Percentiles rank a stretch among this genome's conserved stretches.
Evolutionary conservation across 441 rosid species (phyloP).

Genomic region (Erysimum pusillum): DNA sequence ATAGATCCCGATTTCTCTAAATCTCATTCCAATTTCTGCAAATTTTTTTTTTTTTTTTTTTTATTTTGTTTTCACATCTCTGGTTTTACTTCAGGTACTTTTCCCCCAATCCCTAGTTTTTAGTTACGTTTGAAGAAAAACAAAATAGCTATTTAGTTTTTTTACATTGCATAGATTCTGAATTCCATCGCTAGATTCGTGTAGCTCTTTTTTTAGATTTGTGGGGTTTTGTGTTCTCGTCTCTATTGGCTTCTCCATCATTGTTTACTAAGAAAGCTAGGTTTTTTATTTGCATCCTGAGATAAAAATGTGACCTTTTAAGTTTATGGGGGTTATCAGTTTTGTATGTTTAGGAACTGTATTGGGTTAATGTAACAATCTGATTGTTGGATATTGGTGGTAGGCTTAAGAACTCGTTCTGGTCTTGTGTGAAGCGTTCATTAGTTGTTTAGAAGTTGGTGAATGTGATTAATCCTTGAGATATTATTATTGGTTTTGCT

Average conservation of each 20-base stretch:
- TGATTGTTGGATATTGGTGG: constrained; percentile 21
- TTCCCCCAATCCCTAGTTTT: constrained; percentile 9
- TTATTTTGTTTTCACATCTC: not conserved
- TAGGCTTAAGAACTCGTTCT: constrained; percentile 25
- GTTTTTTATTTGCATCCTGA: not conserved
- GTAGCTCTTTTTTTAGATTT: not conserved
- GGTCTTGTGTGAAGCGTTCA: constrained; percentile 60
- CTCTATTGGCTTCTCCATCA: constrained; percentile 19
- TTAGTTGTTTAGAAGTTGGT: constrained; percentile 44
- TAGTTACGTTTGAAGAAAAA: not conserved
- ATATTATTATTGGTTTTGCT: constrained; percentile 19
- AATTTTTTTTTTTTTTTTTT: too few relatives aligned
- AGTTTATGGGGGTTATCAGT: constrained; percentile 20
- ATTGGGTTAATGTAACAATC: constrained; percentile 8
- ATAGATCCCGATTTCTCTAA: too few relatives aligned
- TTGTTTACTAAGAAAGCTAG: constrained; percentile 15
- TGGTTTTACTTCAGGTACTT: constrained; percentile 17
- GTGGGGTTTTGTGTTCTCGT: constrained; percentile 2
- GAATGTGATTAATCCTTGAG: constrained; percentile 56
- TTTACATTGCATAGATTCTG: constrained; percentile 21
- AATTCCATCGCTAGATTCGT: not conserved
- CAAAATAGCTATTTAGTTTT: not conserved
- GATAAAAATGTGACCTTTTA: constrained; percentile 28
- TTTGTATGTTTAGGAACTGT: not conserved
- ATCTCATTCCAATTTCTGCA: constrained; percentile 31